Evolutionary conservation across 495 filamentous ascomycete species (phyloP), one percentile per base, ranked within the genome.

Genomic region (Penicillium macrosclerotiorum): DNA sequence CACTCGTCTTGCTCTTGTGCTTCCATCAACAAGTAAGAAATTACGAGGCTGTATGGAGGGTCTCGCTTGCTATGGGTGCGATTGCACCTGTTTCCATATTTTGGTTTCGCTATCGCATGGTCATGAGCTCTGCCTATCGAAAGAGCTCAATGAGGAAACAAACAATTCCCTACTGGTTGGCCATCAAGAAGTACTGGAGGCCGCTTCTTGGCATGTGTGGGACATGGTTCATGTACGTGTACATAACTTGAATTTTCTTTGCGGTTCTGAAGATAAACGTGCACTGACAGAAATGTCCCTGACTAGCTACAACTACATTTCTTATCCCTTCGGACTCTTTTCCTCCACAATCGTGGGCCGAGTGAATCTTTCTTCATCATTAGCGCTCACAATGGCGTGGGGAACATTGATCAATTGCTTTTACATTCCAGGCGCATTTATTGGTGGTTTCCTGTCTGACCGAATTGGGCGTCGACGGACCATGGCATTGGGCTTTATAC

Each of bases 341-440:
- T 61, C 61, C 13, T 63, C 66, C 3, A 71, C 66, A 1, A 69
- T 73, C 13, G 60, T 68, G 39, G 53, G 44, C 70, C 81, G 34
- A 62, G 68, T 39, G 19, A 55, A 42, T 49, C 51, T 34, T 60
- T 74, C 17, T 66, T 80, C 38, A 4, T 62, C 59, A 0, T 40
- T 62, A 4, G 55, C 68, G 83, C 30, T 84, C 40, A 69, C 79
- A 9, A 87, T 90, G 43, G 88, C 85, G 13, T 92, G 88, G 85
- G 85, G 84, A 46, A 85, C 81, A 1, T 70, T 90, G 18, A 79
- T 91, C 72, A 89, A 89, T 60, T 67, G 88, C 31, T 90, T 90
- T 60, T 86, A 89, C 69, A 77, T 90, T 41, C 88, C 88, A 0
- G 88, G 88, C 0, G 83, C 84, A 20, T 78, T 90, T 57, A 62